phyloP scores from a whole-genome alignment of 2,329 filamentous ascomycete genomes.

The Cucurbitaria berberidis region DNA sequence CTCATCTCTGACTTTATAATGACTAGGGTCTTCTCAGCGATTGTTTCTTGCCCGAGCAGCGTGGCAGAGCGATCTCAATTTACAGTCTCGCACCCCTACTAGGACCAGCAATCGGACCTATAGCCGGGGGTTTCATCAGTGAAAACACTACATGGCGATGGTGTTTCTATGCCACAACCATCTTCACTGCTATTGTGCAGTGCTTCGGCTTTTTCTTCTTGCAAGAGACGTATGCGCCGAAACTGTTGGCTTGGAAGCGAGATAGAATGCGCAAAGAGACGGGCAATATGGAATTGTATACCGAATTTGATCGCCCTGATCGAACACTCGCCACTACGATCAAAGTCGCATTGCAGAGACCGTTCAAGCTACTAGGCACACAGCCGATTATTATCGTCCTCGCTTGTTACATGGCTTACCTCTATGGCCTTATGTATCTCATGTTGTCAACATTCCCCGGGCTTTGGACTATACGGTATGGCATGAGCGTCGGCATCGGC shows the following conservation, averaged over 20 bases:
- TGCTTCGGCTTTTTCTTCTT: slow-evolving; percentile 66
- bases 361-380: slow-evolving; percentile 62
- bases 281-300: slow-evolving; percentile 65
- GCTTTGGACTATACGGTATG: slow-evolving; percentile 64
- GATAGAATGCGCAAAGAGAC: slow-evolving; percentile 64
- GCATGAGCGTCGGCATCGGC: slow-evolving; percentile 63
- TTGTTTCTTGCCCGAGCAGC: slow-evolving; percentile 65
- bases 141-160: slow-evolving; percentile 72
- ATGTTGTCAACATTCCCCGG: slow-evolving; percentile 66
- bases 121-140: slow-evolving; percentile 69
- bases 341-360: slow-evolving; percentile 56
- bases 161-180: slow-evolving; percentile 73
- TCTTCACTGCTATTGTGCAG: slow-evolving; percentile 67
- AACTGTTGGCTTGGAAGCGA: slow-evolving; percentile 65
- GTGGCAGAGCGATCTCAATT: slow-evolving; percentile 67
- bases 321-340: slow-evolving; percentile 41
- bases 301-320: slow-evolving; percentile 53
- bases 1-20: not conserved
- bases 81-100: slow-evolving; percentile 69
- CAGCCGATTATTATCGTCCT: slow-evolving; percentile 67
- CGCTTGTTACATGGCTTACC: slow-evolving; percentile 62
- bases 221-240: slow-evolving; percentile 70
- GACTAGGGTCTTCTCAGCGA: slow-evolving; percentile 55
- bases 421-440: slow-evolving; percentile 69
- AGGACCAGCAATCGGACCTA: slow-evolving; percentile 69